phyloP scores from a whole-genome alignment of 768 basidiomycete species.

The Hypsizygus marmoreus region DNA sequence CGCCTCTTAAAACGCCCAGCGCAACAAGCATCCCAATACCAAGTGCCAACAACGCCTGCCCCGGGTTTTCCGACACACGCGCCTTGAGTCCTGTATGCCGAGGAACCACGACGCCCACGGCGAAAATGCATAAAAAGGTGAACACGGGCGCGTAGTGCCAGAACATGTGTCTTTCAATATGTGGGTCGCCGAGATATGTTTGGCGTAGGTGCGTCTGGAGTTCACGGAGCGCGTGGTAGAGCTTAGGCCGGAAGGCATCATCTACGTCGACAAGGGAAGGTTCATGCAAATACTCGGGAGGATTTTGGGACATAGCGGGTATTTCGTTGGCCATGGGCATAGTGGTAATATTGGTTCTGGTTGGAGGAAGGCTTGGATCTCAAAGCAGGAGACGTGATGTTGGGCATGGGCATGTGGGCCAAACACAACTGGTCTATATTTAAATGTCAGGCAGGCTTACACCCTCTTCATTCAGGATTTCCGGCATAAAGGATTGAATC shows the following conservation, averaged over 20 bases:
- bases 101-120: constrained; percentile 7
- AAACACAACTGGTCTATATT: no score
- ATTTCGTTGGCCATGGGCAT: no score
- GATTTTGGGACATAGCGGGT: no score
- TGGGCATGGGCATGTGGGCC: no score
- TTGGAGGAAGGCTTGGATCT: no score
- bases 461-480: no score
- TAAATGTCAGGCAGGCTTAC: no score
- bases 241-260: not conserved
- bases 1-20: constrained; percentile 2
- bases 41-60: not conserved
- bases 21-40: not conserved
- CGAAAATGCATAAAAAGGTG: constrained; percentile 11
- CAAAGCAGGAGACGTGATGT: no score
- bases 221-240: constrained; percentile 1
- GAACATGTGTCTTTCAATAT: constrained; percentile 13
- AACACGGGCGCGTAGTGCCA: constrained; percentile 12
- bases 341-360: no score
- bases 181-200: constrained; percentile 4
- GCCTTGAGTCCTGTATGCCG: constrained; percentile 3
- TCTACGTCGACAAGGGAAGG: not conserved
- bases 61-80: constrained; percentile 1
- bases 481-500: no score
- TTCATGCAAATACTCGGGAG: no score
- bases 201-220: constrained; percentile 10